Conservation (phyloP, 805 yeast species). For the Pichia kluyveri region DNA sequence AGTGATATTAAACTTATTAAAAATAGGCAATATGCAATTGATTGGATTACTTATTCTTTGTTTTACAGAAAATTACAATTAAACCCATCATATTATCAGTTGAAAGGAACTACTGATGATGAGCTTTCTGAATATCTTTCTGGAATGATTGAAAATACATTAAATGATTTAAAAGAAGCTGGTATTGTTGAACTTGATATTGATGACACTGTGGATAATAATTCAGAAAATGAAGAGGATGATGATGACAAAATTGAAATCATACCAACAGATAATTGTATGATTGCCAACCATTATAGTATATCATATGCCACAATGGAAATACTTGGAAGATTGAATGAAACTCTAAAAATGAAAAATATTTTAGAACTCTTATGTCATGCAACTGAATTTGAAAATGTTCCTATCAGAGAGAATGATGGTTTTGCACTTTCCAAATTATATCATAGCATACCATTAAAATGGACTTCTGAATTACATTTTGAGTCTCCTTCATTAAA, state of each 20-base stretch:
- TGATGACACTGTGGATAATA: constrained; percentile 19
- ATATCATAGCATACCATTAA: constrained; percentile 56
- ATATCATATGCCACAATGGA: constrained; percentile 61
- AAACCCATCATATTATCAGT: constrained; percentile 88
- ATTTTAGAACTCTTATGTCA: constrained; percentile 57
- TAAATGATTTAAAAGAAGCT: constrained; percentile 53
- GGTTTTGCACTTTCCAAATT: constrained; percentile 36
- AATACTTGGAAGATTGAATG: constrained; percentile 44
- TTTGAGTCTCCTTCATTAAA: constrained; percentile 53
- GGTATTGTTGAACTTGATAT: constrained; percentile 53
- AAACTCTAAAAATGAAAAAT: constrained; percentile 48
- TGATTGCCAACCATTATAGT: constrained; percentile 68
- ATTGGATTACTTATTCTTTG: constrained; percentile 79
- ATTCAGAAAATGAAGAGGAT: constrained; percentile 23
- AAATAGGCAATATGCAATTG: constrained; percentile 77
- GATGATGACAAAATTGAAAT: constrained; percentile 36
- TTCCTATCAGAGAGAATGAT: constrained; percentile 61
- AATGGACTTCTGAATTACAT: constrained; percentile 27
- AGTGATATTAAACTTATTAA: constrained; percentile 63
- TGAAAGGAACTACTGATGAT: constrained; percentile 47
- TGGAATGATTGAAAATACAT: constrained; percentile 64
- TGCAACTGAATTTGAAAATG: constrained; percentile 60
- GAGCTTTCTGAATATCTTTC: constrained; percentile 80
- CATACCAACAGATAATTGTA: constrained; percentile 56
- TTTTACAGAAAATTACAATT: constrained; percentile 72